phyloP scores from a whole-genome alignment of 306 rosid species.

The Crotalaria pallida region DNA sequence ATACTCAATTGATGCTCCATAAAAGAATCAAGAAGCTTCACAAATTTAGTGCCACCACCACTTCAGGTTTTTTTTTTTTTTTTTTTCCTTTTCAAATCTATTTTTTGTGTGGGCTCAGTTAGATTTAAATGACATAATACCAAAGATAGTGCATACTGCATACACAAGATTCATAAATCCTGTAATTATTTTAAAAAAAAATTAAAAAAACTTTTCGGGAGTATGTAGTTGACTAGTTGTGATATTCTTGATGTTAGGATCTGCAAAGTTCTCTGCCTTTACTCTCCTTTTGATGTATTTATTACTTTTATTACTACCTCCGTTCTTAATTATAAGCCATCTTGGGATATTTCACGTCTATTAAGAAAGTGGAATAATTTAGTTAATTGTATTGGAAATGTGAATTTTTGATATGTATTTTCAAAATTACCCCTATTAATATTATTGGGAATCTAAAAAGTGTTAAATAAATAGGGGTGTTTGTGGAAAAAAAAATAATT shows the following conservation, averaged over 20 bases:
- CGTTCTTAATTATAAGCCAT: too few species aligned
- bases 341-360: too few species aligned
- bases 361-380: too few species aligned
- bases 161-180: neutral
- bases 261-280: neutral
- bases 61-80: neutral
- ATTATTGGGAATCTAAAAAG: too few species aligned
- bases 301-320: neutral
- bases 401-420: too few species aligned
- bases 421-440: too few species aligned
- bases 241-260: neutral
- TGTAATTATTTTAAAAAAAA: neutral
- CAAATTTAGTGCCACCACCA: neutral
- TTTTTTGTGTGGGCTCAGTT: neutral
- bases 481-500: too few species aligned
- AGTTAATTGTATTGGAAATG: too few species aligned
- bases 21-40: constrained; percentile 40
- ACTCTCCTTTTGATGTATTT: too few species aligned
- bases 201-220: too few species aligned
- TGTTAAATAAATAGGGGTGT: too few species aligned
- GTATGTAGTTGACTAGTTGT: too few species aligned
- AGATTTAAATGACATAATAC: neutral
- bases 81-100: neutral
- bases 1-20: constrained; percentile 39
- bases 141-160: neutral